phyloP scores from a whole-genome alignment of 2,329 filamentous ascomycete species.

The Xylariaceae sp. region DNA sequence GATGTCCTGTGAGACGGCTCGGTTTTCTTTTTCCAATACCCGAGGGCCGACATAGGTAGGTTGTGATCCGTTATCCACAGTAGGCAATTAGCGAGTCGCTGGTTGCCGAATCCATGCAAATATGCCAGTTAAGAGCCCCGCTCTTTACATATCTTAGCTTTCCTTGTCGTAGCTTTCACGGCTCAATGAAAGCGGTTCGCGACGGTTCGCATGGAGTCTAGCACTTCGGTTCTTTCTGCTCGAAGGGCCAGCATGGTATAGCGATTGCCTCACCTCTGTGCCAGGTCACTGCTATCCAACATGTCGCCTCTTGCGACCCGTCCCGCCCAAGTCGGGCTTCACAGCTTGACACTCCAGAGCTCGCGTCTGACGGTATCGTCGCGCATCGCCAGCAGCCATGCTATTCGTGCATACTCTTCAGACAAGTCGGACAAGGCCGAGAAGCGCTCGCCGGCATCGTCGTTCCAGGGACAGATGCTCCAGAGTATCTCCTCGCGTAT shows the following conservation, averaged over 20 bases:
- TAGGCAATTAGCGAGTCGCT: too few relatives aligned
- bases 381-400: slow-evolving; percentile 16
- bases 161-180: neutral
- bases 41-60: too few relatives aligned
- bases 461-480: slow-evolving; percentile 56
- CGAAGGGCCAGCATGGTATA: slow-evolving; percentile 13
- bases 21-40: too few relatives aligned
- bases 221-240: neutral
- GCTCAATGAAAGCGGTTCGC: neutral
- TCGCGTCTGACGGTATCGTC: slow-evolving; percentile 12
- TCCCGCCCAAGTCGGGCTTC: slow-evolving; percentile 22
- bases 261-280: slow-evolving; percentile 1
- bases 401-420: slow-evolving; percentile 27
- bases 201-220: neutral
- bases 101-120: neutral
- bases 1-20: too few relatives aligned
- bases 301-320: slow-evolving; percentile 27
- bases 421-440: slow-evolving; percentile 13
- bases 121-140: neutral
- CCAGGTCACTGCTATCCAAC: slow-evolving; percentile 10
- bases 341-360: slow-evolving; percentile 14
- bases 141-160: neutral
- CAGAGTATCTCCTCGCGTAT: slow-evolving; percentile 53
- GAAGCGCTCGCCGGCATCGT: slow-evolving; percentile 32
- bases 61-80: too few relatives aligned